phyloP scores from a whole-genome alignment of 257 asterid genomes.

The Nemophila menziesii region DNA sequence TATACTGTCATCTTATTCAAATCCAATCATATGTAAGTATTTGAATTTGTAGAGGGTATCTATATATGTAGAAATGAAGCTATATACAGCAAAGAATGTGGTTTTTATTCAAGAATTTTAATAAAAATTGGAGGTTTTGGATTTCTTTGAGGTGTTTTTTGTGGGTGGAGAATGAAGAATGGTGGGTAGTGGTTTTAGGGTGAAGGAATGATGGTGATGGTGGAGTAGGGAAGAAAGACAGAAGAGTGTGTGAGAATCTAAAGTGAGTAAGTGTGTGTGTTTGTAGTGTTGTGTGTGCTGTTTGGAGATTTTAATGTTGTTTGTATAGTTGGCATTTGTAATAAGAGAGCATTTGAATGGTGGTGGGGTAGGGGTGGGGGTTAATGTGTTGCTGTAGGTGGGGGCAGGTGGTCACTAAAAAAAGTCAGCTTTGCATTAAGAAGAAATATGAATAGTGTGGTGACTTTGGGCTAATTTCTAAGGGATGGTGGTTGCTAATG shows the following conservation, averaged over 20 bases:
- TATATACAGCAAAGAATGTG: neutral
- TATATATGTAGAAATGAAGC: too few relatives aligned
- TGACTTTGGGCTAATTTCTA: too few relatives aligned
- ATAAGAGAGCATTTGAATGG: neutral
- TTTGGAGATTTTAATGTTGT: neutral
- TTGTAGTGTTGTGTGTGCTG: neutral
- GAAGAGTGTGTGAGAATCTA: neutral
- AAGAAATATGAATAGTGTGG: too few relatives aligned
- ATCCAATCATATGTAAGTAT: neutral
- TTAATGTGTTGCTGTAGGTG: too few relatives aligned
- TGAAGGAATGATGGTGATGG: neutral
- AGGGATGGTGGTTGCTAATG: too few relatives aligned
- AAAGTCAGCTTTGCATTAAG: too few relatives aligned
- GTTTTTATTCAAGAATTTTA: neutral
- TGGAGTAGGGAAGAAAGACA: neutral
- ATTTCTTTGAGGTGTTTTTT: neutral
- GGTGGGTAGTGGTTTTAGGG: neutral
- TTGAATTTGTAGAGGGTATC: neutral
- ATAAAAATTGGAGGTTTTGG: neutral
- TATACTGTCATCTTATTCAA: constrained; percentile 44
- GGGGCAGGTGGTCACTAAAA: too few relatives aligned
- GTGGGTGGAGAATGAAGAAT: neutral
- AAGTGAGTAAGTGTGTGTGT: neutral
- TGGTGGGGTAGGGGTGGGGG: too few relatives aligned
- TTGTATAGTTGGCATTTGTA: neutral